Percentiles rank a stretch among this genome's conserved stretches.
phyloP scores from a whole-genome alignment of 345 rosid genomes.

The Melaleuca alternifolia region DNA sequence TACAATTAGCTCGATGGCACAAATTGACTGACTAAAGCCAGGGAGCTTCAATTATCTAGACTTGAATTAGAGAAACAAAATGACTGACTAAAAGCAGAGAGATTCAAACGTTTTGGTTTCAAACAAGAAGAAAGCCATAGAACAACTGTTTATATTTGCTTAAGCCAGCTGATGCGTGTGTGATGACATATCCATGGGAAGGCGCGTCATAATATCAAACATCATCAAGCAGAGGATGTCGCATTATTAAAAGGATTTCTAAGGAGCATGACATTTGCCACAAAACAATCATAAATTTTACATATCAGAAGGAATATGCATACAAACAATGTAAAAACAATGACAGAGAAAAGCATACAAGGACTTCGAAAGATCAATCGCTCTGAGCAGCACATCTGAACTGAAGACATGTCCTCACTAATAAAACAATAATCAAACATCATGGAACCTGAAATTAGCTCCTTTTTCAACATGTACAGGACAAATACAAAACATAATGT shows the following conservation, averaged over 20 bases:
- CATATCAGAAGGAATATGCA: not conserved
- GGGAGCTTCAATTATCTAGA: not conserved
- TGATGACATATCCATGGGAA: not conserved
- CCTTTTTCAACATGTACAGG: slow-evolving; percentile 1
- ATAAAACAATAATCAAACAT: not conserved
- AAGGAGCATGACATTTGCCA: not conserved
- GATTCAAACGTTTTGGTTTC: not conserved
- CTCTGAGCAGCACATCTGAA: not conserved
- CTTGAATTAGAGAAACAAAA: not conserved
- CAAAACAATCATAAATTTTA: not conserved
- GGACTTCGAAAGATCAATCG: not conserved
- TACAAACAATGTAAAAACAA: not conserved
- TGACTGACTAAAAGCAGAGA: not conserved
- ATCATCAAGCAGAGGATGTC: not conserved
- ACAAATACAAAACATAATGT: slow-evolving; percentile 5
- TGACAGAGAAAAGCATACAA: not conserved
- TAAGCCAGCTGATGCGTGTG: not conserved
- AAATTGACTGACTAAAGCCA: not conserved
- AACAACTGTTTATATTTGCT: not conserved
- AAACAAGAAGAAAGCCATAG: not conserved
- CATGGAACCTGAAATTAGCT: not conserved
- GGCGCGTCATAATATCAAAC: not conserved
- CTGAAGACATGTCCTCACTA: not conserved
- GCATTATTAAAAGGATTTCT: not conserved
- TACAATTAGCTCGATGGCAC: not conserved